Conservation (phyloP, 805 yeast species). For the Saccharomycopsis malanga region DNA sequence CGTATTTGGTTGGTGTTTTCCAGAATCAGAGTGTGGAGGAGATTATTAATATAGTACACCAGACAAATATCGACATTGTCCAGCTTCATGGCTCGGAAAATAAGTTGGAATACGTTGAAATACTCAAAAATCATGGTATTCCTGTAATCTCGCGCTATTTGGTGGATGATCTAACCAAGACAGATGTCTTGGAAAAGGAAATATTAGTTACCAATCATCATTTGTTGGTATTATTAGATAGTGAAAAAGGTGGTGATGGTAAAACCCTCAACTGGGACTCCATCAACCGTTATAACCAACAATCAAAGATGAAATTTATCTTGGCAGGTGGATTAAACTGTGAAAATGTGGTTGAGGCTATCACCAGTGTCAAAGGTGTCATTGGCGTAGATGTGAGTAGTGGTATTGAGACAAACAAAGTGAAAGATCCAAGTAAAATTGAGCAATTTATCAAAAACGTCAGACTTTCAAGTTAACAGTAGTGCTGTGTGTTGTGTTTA, state of each 20-base stretch:
- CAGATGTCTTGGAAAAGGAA: conserved; percentile 18
- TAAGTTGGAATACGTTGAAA: conserved; percentile 34
- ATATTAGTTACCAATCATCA: conserved; percentile 34
- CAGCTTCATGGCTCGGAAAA: conserved; percentile 84
- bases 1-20: conserved; percentile 83
- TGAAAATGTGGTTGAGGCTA: conserved; percentile 56
- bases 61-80: conserved; percentile 60
- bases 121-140: conserved; percentile 26
- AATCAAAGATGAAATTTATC: conserved; percentile 37
- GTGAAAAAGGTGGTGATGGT: conserved; percentile 92
- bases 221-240: conserved; percentile 63
- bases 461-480: too few relatives aligned
- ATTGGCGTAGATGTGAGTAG: conserved; percentile 92
- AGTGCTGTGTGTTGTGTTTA: too few relatives aligned
- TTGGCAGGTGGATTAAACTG: conserved; percentile 90
- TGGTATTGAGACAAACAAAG: conserved; percentile 81
- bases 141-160: conserved; percentile 74
- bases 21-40: conserved; percentile 69
- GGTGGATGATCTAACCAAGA: conserved; percentile 44
- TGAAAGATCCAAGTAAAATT: conserved; percentile 64
- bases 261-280: conserved; percentile 65
- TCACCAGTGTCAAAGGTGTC: conserved; percentile 43
- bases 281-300: conserved; percentile 34
- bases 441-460: conserved; percentile 39
- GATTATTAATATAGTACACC: conserved; percentile 36